Evolutionary conservation across 768 basidiomycete species (phyloP).

Genomic region (Mycena sanguinolenta): DNA sequence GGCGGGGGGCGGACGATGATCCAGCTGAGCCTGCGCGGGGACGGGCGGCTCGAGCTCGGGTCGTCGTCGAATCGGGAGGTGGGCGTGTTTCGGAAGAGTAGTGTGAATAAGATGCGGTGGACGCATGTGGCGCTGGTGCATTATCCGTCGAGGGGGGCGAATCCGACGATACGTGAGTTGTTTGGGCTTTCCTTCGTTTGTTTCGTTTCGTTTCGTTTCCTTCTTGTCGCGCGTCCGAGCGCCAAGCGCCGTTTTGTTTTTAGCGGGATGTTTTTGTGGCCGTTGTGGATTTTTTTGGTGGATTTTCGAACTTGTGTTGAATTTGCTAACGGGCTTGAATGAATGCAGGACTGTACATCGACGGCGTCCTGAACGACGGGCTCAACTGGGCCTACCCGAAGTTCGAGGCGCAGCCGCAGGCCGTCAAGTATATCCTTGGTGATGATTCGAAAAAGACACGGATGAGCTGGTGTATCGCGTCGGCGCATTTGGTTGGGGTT

Average conservation of each 20-base stretch:
- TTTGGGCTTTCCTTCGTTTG: not conserved
- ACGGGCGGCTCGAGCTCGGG: conserved; percentile 69
- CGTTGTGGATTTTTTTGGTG: too few relatives aligned
- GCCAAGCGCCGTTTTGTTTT: too few relatives aligned
- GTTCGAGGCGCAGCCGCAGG: conserved; percentile 51
- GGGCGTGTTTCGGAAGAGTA: conserved; percentile 59
- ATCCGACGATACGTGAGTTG: conserved; percentile 72
- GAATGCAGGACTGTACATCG: conserved; percentile 76
- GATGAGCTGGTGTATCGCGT: conserved; percentile 79
- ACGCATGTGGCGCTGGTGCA: conserved; percentile 79
- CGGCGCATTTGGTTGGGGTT: conserved; percentile 70
- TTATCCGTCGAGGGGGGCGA: conserved; percentile 67
- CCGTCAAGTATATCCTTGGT: conserved; percentile 67
- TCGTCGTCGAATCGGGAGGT: conserved; percentile 55
- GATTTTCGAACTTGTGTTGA: too few relatives aligned
- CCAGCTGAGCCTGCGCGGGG: conserved; percentile 61
- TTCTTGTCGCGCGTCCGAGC: too few relatives aligned
- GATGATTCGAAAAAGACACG: conserved; percentile 57
- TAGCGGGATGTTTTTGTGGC: too few relatives aligned
- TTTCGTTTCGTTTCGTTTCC: too few relatives aligned
- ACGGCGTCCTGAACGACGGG: conserved; percentile 76
- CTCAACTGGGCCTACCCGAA: conserved; percentile 76
- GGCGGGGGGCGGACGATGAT: conserved; percentile 53
- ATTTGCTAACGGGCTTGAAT: not conserved
- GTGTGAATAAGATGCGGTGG: conserved; percentile 73